A percentile compares a stretch with the other conserved stretches of the same genome.
phyloP scores from a whole-genome alignment of 1,284 basidiomycete genomes.

The Marasmius oreades region DNA sequence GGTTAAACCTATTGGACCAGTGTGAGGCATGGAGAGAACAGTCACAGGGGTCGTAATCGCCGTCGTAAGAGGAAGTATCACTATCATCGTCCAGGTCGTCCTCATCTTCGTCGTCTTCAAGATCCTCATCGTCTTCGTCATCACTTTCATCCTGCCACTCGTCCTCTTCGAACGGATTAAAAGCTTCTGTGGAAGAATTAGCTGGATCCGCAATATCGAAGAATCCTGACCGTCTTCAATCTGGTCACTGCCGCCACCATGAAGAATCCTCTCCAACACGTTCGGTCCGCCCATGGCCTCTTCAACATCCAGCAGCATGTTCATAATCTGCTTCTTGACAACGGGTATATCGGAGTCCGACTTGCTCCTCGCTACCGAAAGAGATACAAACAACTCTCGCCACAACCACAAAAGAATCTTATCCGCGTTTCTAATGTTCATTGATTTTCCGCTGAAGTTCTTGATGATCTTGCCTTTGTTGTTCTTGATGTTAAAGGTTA shows the following conservation, averaged over 20 bases:
- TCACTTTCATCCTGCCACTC: neutral
- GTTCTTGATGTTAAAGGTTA: neutral
- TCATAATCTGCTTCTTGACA: neutral
- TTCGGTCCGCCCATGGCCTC: neutral
- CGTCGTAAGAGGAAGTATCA: slow-evolving; percentile 25
- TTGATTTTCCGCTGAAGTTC: neutral
- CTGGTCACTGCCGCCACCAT: neutral
- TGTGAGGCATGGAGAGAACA: slow-evolving; percentile 41
- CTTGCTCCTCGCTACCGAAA: neutral
- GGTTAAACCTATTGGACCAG: slow-evolving; percentile 43
- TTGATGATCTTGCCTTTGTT: neutral
- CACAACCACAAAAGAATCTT: neutral
- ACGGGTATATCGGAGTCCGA: neutral
- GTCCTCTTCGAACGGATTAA: neutral
- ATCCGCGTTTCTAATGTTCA: neutral
- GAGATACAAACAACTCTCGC: neutral
- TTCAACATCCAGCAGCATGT: neutral
- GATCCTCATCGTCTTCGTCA: slow-evolving; percentile 22
- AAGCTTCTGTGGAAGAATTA: neutral
- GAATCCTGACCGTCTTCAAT: neutral
- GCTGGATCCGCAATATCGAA: neutral
- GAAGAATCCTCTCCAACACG: neutral
- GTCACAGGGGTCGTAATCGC: slow-evolving; percentile 19
- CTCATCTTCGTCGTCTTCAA: slow-evolving; percentile 26
- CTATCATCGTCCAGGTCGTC: slow-evolving; percentile 25